A percentile compares a stretch with the other conserved stretches of the same genome.
These are phyloP conservation scores for Chenopodium quinoa DNA, from an alignment of 148 eudicot genomes.

Conservation along the genomic window DNA sequence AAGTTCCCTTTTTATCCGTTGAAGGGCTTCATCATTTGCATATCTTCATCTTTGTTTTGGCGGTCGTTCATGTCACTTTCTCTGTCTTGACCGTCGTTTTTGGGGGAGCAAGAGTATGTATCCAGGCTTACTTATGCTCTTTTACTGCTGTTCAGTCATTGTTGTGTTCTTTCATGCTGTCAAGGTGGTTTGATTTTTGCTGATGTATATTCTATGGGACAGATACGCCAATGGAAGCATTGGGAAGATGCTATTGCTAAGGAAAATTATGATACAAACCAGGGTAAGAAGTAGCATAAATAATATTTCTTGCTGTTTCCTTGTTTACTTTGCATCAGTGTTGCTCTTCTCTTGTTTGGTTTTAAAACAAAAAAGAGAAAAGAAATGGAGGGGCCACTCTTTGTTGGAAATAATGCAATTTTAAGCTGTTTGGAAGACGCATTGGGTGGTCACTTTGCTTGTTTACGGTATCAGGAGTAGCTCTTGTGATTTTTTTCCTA, in stretches of 20 bases:
- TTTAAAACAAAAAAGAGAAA: neutral
- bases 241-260: slow-evolving; percentile 73
- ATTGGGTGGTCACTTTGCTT: neutral
- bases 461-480: neutral
- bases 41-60: slow-evolving; percentile 88
- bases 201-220: slow-evolving; percentile 13
- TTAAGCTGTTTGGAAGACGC: neutral
- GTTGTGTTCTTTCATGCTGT: neutral
- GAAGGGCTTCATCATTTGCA: slow-evolving; percentile 89
- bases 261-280: slow-evolving; percentile 46
- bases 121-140: slow-evolving; percentile 7
- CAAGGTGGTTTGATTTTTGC: neutral
- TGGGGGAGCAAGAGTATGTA: slow-evolving; percentile 67
- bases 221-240: slow-evolving; percentile 88
- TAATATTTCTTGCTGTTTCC: neutral
- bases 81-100: slow-evolving; percentile 68
- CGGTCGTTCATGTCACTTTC: slow-evolving; percentile 71
- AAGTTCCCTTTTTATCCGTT: slow-evolving; percentile 69
- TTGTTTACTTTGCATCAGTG: neutral
- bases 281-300: slow-evolving; percentile 38
- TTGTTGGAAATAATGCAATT: neutral
- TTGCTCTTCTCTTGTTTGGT: neutral
- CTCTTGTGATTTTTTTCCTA: neutral
- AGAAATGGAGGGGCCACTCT: neutral
- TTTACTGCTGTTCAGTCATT: neutral